Evolutionary conservation across 2,329 filamentous ascomycete genomes (phyloP), one percentile per base, ranked within the genome.

Genomic region (Fusarium illudens): DNA sequence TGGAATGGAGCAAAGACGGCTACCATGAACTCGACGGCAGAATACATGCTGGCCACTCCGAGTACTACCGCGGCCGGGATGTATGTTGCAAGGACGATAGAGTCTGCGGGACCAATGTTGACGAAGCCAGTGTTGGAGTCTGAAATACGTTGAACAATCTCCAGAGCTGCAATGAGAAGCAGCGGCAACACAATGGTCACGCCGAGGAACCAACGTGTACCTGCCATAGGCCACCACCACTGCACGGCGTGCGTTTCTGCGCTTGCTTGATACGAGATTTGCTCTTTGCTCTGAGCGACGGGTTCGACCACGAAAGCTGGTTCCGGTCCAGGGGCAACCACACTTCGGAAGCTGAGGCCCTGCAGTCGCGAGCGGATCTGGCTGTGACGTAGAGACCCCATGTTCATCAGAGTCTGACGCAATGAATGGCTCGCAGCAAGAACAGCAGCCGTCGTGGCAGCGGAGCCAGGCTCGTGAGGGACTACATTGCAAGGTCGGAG

Each of bases 21-120:
- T 6, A 67, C 61, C 53, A 64, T 70, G 3, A 65, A 57, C 51
- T 65, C 70, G 9, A 73, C 53, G 10, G 60, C 65, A 6, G 71
- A 62, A 36, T 72, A 72, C 68, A 71, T 71, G 30, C 71, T 70
- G 2, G 66, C 61, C 2, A 74, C 29, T 4, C 64, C 64, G 15
- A 70, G 54, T 4, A 62, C 60, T 13, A 65, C 46, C 6, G 67
- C 67, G 17, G 64, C 71, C 1, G 72, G 75, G 10, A 78, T 55
- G 22, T 76, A 78, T 12, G 76, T 77, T 15, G 71, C 74, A 27
- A 76, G 71, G 13, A 74, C 67, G 4, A 73, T 64, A 2, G 68
- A 52, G 29, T 65, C 64, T 15, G 49, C 42, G 22, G 59, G 64
- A 10, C 48, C 59, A n/a, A 70, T 37, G 8, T 52, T 39, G 4